Evolutionary conservation across 129 eudicot species (phyloP), one percentile per base, ranked within the genome.

Genomic region (Heracleum sosnowskyi): DNA sequence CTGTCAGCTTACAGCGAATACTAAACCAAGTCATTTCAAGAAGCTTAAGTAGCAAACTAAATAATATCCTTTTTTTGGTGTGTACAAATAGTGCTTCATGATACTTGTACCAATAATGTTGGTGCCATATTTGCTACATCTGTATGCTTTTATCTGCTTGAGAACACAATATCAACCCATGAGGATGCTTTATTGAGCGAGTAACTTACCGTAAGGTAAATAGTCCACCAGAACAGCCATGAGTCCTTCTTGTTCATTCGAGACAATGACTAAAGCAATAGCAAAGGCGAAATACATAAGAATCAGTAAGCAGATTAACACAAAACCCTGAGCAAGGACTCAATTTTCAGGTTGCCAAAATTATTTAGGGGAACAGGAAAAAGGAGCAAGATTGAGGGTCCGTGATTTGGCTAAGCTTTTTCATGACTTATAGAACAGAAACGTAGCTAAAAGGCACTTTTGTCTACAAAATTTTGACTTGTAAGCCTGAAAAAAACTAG

Each of bases 161-260:
- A 42, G 33, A 42, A 49, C 29, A n/a, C 46, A 44, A 7, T 13
- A 28, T 26, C 49, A 46, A 26, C 13, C 51, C 11, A 8, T 46
- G 40, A 46, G 68, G n/a, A 73, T 62, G 15, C 62, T 35, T 29
- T 12, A 79, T 47, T 28, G 36, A 39, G 66, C n/a, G 4, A 60
- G 29, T 72, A 57, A 84, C 97, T 90, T 89, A 92, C 99, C 31
- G 94, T 91, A 80, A 92, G 91, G 85, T 92, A 95, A 76, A 95
- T 89, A 72, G 97, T 92, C 97, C 97, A 95, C 99, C 99, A 95
- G 85, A 95, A 95, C 72, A 95, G 90, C 99, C 97, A 95, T 51
- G 97, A 90, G 86, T 95, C 99, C 90, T 95, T 95, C 91, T 95
- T 92, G 92, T 95, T 95, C 88, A 95, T 89, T 79, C 97, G 96